Conservation (phyloP, 306 rosid species). For the Spatholobus suberectus region DNA sequence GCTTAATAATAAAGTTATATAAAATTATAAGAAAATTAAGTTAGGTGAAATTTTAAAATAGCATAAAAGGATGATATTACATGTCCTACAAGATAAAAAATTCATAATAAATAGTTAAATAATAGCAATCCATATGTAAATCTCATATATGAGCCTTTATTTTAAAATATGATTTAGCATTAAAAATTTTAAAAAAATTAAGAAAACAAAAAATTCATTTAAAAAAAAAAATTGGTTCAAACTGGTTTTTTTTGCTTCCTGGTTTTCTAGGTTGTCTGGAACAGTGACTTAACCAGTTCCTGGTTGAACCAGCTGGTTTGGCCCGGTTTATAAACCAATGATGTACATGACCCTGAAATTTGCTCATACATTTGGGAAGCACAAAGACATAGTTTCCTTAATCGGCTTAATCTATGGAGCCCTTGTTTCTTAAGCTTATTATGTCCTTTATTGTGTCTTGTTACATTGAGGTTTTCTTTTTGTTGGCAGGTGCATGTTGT, state of each 20-base stretch:
- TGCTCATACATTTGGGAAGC: not conserved
- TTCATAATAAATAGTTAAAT: too few species aligned
- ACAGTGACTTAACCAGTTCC: not conserved
- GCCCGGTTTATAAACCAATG: not conserved
- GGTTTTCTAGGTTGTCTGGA: not conserved
- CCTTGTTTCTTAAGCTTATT: not conserved
- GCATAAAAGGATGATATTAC: not conserved
- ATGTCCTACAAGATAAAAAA: not conserved
- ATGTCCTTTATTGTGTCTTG: not conserved
- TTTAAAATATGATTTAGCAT: too few species aligned
- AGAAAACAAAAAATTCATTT: too few species aligned
- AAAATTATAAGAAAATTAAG: not conserved
- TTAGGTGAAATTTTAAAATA: not conserved
- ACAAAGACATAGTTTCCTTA: not conserved
- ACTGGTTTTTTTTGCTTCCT: not conserved
- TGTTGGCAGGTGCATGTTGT: conserved; percentile 90
- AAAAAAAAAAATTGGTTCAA: not conserved
- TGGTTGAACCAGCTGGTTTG: not conserved
- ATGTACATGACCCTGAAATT: not conserved
- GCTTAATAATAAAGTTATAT: not conserved
- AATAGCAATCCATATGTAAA: too few species aligned
- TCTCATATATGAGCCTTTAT: too few species aligned
- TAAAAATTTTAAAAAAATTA: too few species aligned
- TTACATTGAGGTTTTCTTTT: conserved; percentile 10
- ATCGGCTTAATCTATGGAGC: not conserved